phyloP scores from a whole-genome alignment of 192 early-diverging fungal species.

The Cladochytrium replicatum region DNA sequence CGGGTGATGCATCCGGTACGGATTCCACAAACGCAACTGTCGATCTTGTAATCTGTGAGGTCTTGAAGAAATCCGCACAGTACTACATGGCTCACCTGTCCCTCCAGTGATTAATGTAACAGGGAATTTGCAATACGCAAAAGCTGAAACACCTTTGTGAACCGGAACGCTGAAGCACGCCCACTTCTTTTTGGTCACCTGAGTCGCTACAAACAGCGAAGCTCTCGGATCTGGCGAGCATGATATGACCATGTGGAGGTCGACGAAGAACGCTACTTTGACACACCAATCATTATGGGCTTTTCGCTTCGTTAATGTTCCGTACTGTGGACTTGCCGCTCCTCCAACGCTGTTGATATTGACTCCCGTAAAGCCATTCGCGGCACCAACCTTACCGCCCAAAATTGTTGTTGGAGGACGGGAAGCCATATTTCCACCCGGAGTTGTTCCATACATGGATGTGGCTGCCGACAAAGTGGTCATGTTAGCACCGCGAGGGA shows the following conservation, averaged over 20 bases:
- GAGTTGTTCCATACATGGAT: too few species aligned
- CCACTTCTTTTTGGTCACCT: slow-evolving; percentile 34
- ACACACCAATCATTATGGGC: slow-evolving; percentile 42
- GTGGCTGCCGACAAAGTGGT: too few species aligned
- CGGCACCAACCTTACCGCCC: neutral
- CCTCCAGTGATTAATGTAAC: slow-evolving; percentile 42
- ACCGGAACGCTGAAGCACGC: slow-evolving; percentile 21
- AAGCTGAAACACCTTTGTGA: slow-evolving; percentile 36
- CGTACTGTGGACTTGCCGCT: slow-evolving; percentile 1
- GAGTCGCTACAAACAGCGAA: slow-evolving; percentile 36
- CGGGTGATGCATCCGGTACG: slow-evolving; percentile 32
- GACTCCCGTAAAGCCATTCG: neutral
- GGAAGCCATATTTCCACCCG: too few species aligned
- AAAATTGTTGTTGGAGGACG: too few species aligned
- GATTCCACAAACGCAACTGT: slow-evolving; percentile 44
- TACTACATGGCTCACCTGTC: slow-evolving; percentile 13
- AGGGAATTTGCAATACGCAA: slow-evolving; percentile 35
- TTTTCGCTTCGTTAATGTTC: slow-evolving; percentile 28
- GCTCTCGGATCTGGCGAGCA: slow-evolving; percentile 37
- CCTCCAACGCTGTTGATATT: neutral
- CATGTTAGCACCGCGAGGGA: too few species aligned
- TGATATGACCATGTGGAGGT: slow-evolving; percentile 34
- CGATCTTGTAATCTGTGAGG: slow-evolving; percentile 13
- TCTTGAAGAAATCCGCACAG: neutral
- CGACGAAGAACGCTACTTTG: slow-evolving; percentile 36